Percentiles rank a stretch among this genome's conserved stretches.
phyloP scores from a whole-genome alignment of 306 rosid species.

The Quillaja saponaria region DNA sequence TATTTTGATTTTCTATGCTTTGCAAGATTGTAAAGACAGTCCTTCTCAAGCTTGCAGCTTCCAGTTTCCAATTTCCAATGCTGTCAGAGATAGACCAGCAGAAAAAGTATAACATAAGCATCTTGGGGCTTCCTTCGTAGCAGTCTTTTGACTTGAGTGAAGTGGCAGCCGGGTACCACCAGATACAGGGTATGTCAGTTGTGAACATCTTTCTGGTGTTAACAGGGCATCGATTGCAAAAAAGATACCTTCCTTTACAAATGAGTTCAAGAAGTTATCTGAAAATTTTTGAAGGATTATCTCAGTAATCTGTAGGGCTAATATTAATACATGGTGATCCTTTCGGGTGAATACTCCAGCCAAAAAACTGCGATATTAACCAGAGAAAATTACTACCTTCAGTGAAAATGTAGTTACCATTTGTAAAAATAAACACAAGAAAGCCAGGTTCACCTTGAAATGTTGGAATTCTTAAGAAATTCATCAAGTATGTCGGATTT shows the following conservation, averaged over 20 bases:
- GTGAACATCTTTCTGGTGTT: conserved; percentile 64
- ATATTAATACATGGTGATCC: conserved; percentile 82
- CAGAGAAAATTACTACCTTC: conserved; percentile 33
- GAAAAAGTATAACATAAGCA: conserved; percentile 88
- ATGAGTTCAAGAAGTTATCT: conserved; percentile 62
- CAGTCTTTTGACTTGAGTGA: conserved; percentile 56
- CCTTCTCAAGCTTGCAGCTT: conserved; percentile 79
- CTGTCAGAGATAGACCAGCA: conserved; percentile 44
- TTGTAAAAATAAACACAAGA: conserved; percentile 20
- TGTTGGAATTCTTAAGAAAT: conserved; percentile 65
- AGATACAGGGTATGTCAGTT: conserved; percentile 56
- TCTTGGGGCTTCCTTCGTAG: conserved; percentile 56
- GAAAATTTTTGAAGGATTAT: conserved; percentile 76
- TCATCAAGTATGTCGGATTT: conserved; percentile 75
- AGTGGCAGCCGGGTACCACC: conserved; percentile 48
- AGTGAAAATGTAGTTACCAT: conserved; percentile 31
- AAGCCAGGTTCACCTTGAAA: conserved; percentile 72
- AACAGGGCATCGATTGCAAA: conserved; percentile 80
- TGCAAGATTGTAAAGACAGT: conserved; percentile 76
- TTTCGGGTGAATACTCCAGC: conserved; percentile 91
- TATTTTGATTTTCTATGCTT: conserved; percentile 57
- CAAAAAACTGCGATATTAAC: conserved; percentile 67
- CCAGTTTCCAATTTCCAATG: conserved; percentile 57
- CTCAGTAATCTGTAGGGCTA: conserved; percentile 76
- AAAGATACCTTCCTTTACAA: conserved; percentile 90